Evolutionary conservation across 177 flowering plant species (phyloP), one percentile per base, ranked within the genome.

Genomic region (Vitis hybrid): DNA sequence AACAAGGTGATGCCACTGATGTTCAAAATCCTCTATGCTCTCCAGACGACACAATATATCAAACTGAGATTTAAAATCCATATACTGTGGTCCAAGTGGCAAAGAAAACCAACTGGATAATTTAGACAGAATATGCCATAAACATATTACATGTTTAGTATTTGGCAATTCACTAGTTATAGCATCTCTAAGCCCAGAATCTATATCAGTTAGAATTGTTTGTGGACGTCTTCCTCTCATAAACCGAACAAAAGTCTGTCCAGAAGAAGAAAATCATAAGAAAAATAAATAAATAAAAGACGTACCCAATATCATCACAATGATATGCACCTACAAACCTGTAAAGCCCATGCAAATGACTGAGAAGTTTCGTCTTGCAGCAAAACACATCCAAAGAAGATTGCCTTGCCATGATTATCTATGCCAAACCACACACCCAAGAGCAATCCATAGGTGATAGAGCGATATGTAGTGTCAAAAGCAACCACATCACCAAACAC

Each of bases 381-480:
- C 56, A 88, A 76, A 59, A 72, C 88, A 76, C 89, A 88, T 2
- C 91, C 92, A 67, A 88, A 80, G 52, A 87, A 73, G 60, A 90
- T 75, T 10, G 82, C 70, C 65, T 79, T 80, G 4, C 92, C 95
- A 71, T 86, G 77, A 70, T 84, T 87, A 76, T 87, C 86, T 11
- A 87, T 87, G n/a, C 95, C 95, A 75, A 87, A 75, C 88, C 86
- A 90, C 30, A 82, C 84, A 59, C 88, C 91, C 64, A 88, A 80
- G 14, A 82, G 79, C 84, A 85, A 67, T 18, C 86, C 87, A 70
- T 87, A 87, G 26, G 87, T 85, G 73, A 85, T 81, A 56, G 91
- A 88, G 19, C 83, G 82, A 70, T 86, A 85, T 0, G 86, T 63
- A 49, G 87, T 83, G 68, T 88, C 92, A 73, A 90, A 85, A 52